phyloP scores from a whole-genome alignment of 176 grass and related monocot species.

The Cenchrus fungigraminus region DNA sequence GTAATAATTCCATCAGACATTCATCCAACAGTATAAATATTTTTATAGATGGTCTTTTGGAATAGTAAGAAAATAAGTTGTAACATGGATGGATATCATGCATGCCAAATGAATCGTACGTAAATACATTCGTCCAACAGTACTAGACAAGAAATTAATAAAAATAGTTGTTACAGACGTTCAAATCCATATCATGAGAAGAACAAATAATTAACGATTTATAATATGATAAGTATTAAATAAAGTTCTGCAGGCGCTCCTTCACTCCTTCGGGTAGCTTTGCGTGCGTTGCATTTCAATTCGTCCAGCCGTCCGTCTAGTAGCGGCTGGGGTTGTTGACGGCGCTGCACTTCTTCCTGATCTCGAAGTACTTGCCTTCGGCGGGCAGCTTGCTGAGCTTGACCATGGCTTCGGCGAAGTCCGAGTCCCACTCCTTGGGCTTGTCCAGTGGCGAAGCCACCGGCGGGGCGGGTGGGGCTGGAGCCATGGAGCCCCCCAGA shows the following conservation, averaged over 20 bases:
- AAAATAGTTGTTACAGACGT: not conserved
- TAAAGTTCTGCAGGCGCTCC: not conserved
- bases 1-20: too few species aligned
- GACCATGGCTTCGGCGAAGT: slow-evolving; percentile 45
- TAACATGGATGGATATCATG: too few species aligned
- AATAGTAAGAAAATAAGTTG: too few species aligned
- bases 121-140: too few species aligned
- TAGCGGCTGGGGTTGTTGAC: not conserved
- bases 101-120: too few species aligned
- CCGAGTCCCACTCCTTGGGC: not conserved
- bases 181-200: not conserved
- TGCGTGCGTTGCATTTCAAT: not conserved
- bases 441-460: not conserved
- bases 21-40: too few species aligned
- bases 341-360: slow-evolving; percentile 38
- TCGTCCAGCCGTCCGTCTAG: too few species aligned
- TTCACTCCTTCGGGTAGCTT: not conserved
- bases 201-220: not conserved
- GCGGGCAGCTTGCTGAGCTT: slow-evolving; percentile 45
- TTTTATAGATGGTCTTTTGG: too few species aligned
- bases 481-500: too few species aligned
- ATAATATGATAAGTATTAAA: not conserved
- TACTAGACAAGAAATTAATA: too few species aligned
- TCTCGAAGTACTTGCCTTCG: slow-evolving; percentile 25
- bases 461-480: too few species aligned